Evolutionary conservation across 495 filamentous ascomycete genomes (phyloP).

Genomic region (Neurospora sp.): DNA sequence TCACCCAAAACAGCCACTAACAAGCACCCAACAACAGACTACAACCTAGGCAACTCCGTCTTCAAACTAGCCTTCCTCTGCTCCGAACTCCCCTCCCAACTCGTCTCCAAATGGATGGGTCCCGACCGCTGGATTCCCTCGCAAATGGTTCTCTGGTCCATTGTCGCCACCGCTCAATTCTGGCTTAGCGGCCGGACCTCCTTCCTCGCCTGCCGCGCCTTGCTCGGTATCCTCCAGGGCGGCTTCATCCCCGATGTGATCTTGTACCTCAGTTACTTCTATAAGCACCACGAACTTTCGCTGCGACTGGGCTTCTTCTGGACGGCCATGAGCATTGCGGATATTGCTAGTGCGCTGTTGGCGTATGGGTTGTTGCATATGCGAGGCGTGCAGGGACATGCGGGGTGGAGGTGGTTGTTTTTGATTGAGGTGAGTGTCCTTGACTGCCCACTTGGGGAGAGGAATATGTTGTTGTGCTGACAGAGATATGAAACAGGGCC

Average conservation of each 20-base stretch:
- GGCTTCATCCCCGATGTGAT: conserved; percentile 50
- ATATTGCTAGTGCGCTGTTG: conserved; percentile 57
- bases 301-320: conserved; percentile 41
- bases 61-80: conserved; percentile 59
- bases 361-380: conserved; percentile 66
- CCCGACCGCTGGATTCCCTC: conserved; percentile 80
- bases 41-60: conserved; percentile 68
- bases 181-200: conserved; percentile 49
- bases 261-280: conserved; percentile 71
- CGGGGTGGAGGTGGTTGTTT: conserved; percentile 53
- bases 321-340: conserved; percentile 55
- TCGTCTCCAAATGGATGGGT: conserved; percentile 66
- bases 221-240: conserved; percentile 68
- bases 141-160: conserved; percentile 70
- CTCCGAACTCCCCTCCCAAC: conserved; percentile 66
- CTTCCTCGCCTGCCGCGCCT: conserved; percentile 52
- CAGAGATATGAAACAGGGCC: conserved; percentile 19
- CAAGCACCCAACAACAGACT: too few species aligned
- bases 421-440: conserved; percentile 18
- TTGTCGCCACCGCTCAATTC: conserved; percentile 59
- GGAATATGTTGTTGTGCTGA: too few species aligned
- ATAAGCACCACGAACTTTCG: conserved; percentile 51
- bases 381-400: conserved; percentile 42
- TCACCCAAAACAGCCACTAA: too few species aligned
- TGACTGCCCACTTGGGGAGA: too few species aligned